phyloP scores from a whole-genome alignment of 106 monocot species.

The Dendrobium catenatum region DNA sequence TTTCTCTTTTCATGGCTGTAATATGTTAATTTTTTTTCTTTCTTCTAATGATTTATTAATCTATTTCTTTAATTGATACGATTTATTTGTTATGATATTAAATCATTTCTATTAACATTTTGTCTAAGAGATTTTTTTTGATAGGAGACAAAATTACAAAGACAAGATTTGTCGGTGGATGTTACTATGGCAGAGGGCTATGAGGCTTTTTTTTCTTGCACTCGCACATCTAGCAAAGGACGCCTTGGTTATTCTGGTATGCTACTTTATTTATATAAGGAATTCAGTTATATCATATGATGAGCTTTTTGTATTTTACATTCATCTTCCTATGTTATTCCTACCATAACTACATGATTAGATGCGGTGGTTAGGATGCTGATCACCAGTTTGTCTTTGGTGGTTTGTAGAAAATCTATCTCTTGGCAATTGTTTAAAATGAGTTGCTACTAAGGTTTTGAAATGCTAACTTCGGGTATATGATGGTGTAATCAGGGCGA shows the following conservation, averaged over 20 bases:
- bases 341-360: background rate
- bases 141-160: conserved; percentile 82
- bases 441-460: background rate
- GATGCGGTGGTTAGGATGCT: background rate
- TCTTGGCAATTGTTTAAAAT: background rate
- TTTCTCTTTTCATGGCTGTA: background rate
- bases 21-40: background rate
- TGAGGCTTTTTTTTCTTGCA: conserved; percentile 82
- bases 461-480: background rate
- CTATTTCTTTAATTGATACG: background rate
- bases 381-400: background rate
- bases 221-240: conserved; percentile 46
- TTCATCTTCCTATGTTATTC: background rate
- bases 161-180: conserved; percentile 78
- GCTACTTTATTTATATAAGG: background rate
- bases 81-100: background rate
- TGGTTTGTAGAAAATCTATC: background rate
- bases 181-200: conserved; percentile 84
- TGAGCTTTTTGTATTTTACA: background rate
- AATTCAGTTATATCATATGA: background rate
- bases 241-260: conserved; percentile 78
- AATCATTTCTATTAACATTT: background rate
- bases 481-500: background rate
- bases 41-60: background rate
- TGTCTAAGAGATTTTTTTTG: background rate